Conservation (phyloP, 352 stramenopile genomes). For the Phytophthora colocasiae region DNA sequence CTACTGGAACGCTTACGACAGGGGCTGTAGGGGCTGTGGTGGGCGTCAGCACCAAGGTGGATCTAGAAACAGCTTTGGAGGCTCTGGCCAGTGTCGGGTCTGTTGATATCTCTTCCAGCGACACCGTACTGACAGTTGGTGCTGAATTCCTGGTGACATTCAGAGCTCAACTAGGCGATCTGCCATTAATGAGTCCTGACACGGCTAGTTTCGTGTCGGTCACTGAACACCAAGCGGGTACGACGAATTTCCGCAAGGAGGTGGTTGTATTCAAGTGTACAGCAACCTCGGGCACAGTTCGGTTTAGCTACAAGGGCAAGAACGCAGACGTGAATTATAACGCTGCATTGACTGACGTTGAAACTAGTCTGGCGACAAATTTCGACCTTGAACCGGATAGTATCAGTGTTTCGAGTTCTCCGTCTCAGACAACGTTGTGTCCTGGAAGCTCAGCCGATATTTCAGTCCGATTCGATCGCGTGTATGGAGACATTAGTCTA, state of each 20-base stretch:
- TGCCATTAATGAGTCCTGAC: constrained; percentile 45
- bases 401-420: constrained; percentile 57
- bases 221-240: constrained; percentile 35
- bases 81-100: constrained; percentile 50
- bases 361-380: constrained; percentile 51
- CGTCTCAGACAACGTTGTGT: too few species aligned
- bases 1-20: constrained; percentile 31
- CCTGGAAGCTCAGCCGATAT: constrained; percentile 30
- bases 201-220: constrained; percentile 34
- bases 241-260: constrained; percentile 75
- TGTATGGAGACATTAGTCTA: constrained; percentile 62
- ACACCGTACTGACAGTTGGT: constrained; percentile 26
- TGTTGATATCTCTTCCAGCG: constrained; percentile 50
- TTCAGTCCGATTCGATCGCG: constrained; percentile 68
- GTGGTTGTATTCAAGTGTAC: constrained; percentile 63
- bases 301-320: constrained; percentile 33
- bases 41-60: constrained; percentile 35
- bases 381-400: constrained; percentile 64
- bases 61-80: constrained; percentile 46
- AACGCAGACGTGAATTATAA: constrained; percentile 34
- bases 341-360: constrained; percentile 38
- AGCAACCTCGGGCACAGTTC: constrained; percentile 41
- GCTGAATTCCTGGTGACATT: constrained; percentile 64
- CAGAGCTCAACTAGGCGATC: constrained; percentile 49
- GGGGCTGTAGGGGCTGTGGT: constrained; percentile 24